Evolutionary conservation across 2,329 filamentous ascomycete species (phyloP).

Genomic region (Diaporthe citri): DNA sequence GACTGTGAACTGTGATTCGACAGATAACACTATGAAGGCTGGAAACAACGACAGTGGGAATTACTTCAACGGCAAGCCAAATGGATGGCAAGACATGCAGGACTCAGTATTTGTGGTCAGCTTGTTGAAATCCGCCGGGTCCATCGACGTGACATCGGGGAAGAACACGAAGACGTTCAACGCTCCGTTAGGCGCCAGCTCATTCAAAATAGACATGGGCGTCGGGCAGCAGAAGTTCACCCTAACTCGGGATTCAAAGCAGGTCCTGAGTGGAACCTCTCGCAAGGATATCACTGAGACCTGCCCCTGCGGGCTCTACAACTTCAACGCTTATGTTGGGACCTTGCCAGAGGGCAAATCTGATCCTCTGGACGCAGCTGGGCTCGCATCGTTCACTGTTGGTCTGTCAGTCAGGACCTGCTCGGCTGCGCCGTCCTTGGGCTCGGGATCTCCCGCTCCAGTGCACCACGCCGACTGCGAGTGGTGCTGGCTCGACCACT

Average conservation of each 20-base stretch:
- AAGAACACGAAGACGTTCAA: constrained; percentile 56
- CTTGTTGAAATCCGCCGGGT: constrained; percentile 59
- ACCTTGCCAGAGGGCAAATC: constrained; percentile 55
- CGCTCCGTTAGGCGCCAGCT: constrained; percentile 59
- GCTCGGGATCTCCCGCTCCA: constrained; percentile 34
- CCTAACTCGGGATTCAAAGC: constrained; percentile 55
- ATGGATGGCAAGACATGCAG: constrained; percentile 62
- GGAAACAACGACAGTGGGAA: constrained; percentile 61
- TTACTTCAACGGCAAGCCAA: constrained; percentile 64
- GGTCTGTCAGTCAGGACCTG: constrained; percentile 49
- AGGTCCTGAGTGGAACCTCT: constrained; percentile 60
- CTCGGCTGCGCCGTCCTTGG: constrained; percentile 40
- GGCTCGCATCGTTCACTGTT: constrained; percentile 46
- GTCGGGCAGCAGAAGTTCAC: constrained; percentile 61
- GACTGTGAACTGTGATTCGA: constrained; percentile 61
- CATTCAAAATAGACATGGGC: constrained; percentile 60
- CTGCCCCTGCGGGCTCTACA: constrained; percentile 67
- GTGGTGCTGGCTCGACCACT: constrained; percentile 30
- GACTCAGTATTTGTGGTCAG: constrained; percentile 67
- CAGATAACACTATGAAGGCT: constrained; percentile 62
- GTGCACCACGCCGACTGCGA: constrained; percentile 42
- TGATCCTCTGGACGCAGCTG: constrained; percentile 53
- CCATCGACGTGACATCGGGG: constrained; percentile 60
- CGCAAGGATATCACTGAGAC: constrained; percentile 61
- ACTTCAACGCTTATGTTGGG: constrained; percentile 70